phyloP scores from a whole-genome alignment of 805 yeast genomes.

The Saccharomyces jurei region DNA sequence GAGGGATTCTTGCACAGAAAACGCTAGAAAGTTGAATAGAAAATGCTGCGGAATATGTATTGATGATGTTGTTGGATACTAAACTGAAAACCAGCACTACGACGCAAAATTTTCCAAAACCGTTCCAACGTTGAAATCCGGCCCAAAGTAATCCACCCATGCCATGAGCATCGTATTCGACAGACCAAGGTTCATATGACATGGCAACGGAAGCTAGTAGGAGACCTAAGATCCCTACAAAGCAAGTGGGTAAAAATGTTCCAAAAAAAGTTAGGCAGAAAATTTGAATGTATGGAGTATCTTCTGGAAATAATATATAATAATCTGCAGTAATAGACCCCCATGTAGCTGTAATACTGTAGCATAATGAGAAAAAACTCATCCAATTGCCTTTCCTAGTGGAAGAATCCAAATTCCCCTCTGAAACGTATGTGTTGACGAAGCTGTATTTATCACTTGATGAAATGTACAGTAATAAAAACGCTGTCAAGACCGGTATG shows the following conservation, averaged over 20 bases:
- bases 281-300: slow-evolving; percentile 46
- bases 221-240: slow-evolving; percentile 69
- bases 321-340: slow-evolving; percentile 82
- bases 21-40: slow-evolving; percentile 60
- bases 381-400: slow-evolving; percentile 62
- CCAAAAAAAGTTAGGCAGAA: slow-evolving; percentile 59
- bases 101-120: slow-evolving; percentile 68
- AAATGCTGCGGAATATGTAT: slow-evolving; percentile 75
- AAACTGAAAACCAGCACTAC: slow-evolving; percentile 64
- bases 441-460: slow-evolving; percentile 40
- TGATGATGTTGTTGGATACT: slow-evolving; percentile 73
- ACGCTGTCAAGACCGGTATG: slow-evolving; percentile 59
- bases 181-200: slow-evolving; percentile 47
- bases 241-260: slow-evolving; percentile 60
- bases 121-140: slow-evolving; percentile 64
- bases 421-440: slow-evolving; percentile 29
- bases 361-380: slow-evolving; percentile 62
- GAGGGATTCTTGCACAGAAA: slow-evolving; percentile 53
- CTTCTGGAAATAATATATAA: slow-evolving; percentile 71
- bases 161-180: slow-evolving; percentile 49
- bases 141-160: slow-evolving; percentile 67
- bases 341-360: slow-evolving; percentile 83
- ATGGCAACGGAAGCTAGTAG: slow-evolving; percentile 62
- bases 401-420: slow-evolving; percentile 17
- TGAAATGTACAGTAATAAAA: slow-evolving; percentile 58